Conservation (phyloP, 1,284 basidiomycete species). For the Lignosus rhinocerotis region DNA sequence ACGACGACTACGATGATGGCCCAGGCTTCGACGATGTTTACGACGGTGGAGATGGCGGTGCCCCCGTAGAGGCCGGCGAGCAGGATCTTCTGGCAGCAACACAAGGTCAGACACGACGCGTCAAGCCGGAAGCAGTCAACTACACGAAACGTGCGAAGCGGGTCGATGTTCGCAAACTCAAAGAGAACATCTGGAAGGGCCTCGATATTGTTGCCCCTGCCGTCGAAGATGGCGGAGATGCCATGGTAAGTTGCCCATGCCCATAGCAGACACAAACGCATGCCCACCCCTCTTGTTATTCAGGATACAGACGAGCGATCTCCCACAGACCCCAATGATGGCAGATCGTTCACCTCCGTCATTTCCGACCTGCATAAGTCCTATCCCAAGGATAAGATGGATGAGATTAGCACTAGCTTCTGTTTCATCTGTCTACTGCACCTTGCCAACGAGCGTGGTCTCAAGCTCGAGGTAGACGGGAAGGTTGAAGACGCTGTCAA, state of each 20-base stretch:
- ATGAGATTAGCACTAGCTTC: conserved; percentile 98
- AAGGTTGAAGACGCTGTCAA: conserved; percentile 32
- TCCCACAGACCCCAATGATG: conserved; percentile 61
- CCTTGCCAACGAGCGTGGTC: conserved; percentile 92
- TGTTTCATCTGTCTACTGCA: conserved; percentile 98
- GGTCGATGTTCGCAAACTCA: conserved; percentile 95
- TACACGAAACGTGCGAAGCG: conserved; percentile 96
- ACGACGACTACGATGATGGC: conserved; percentile 86
- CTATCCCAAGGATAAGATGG: conserved; percentile 93
- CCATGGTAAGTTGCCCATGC: conserved; percentile 50
- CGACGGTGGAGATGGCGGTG: conserved; percentile 52
- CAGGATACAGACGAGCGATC: conserved; percentile 54
- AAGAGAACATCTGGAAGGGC: conserved; percentile 97
- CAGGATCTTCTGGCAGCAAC: conserved; percentile 87
- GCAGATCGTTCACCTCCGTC: conserved; percentile 83
- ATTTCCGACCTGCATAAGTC: conserved; percentile 79
- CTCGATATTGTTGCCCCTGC: conserved; percentile 65
- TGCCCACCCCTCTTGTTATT: not conserved
- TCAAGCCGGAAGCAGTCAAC: conserved; percentile 88
- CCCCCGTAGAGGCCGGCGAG: conserved; percentile 62
- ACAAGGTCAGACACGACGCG: conserved; percentile 76
- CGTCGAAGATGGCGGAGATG: conserved; percentile 44
- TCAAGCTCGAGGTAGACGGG: conserved; percentile 67
- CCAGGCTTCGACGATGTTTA: conserved; percentile 74
- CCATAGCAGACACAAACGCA: not conserved